Percentiles rank a stretch among this genome's conserved stretches.
These are phyloP conservation scores for Aspergillus bridgeri DNA, from an alignment of 495 filamentous ascomycete genomes.

Conservation along the genomic window DNA sequence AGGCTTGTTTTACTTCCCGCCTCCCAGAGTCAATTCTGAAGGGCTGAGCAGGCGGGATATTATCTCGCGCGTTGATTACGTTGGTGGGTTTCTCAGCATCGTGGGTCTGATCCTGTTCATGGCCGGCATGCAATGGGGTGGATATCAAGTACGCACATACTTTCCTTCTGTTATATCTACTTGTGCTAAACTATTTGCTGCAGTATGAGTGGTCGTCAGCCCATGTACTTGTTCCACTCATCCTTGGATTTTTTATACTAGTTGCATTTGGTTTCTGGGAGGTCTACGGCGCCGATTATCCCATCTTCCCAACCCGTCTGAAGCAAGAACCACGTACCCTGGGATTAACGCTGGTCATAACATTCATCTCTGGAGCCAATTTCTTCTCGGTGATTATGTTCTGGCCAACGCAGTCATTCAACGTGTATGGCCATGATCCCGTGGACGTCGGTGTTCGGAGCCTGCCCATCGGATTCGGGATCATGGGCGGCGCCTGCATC, in stretches of 20 bases:
- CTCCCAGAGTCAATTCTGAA: slow-evolving; percentile 53
- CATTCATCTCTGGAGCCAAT: slow-evolving; percentile 70
- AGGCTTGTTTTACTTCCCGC: slow-evolving; percentile 63
- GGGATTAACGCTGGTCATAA: slow-evolving; percentile 63
- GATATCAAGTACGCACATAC: slow-evolving; percentile 55
- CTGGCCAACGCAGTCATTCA: slow-evolving; percentile 72
- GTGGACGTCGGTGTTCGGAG: slow-evolving; percentile 64
- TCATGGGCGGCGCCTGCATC: slow-evolving; percentile 59
- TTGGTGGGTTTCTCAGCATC: slow-evolving; percentile 67
- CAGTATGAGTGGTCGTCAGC: slow-evolving; percentile 57
- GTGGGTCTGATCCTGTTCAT: slow-evolving; percentile 61
- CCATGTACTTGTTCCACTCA: slow-evolving; percentile 57
- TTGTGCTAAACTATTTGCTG: slow-evolving; percentile 8
- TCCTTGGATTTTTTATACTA: slow-evolving; percentile 52
- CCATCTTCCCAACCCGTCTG: slow-evolving; percentile 63
- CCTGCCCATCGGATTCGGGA: slow-evolving; percentile 61
- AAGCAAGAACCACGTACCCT: slow-evolving; percentile 63
- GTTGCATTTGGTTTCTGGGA: slow-evolving; percentile 61
- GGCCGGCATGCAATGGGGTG: slow-evolving; percentile 66
- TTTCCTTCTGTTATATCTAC: neutral
- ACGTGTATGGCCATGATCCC: slow-evolving; percentile 69
- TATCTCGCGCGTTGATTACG: slow-evolving; percentile 57
- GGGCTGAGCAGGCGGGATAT: slow-evolving; percentile 49
- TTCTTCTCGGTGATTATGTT: slow-evolving; percentile 73
- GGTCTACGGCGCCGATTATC: slow-evolving; percentile 54